Conservation (phyloP, 179 eudicot species). For the Actinidia chinensis region DNA sequence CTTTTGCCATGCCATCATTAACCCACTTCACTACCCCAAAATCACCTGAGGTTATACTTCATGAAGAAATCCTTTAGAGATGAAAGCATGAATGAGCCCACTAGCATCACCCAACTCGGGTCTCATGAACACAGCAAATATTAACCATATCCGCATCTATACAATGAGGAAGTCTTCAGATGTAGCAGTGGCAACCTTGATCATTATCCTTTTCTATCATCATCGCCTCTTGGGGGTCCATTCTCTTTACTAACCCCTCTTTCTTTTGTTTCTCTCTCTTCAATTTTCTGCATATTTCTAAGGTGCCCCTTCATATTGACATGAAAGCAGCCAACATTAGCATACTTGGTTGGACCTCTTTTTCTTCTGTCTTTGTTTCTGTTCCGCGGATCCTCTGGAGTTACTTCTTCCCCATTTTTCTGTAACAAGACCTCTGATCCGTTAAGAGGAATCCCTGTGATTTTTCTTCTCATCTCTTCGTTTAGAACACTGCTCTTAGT, state of each 20-base stretch:
- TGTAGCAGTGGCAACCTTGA: background rate
- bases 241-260: background rate
- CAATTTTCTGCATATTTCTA: background rate
- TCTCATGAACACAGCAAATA: background rate
- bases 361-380: background rate
- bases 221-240: too few relatives aligned
- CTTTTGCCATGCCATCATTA: background rate
- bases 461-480: conserved; percentile 23
- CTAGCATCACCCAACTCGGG: conserved; percentile 16
- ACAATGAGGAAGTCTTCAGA: background rate
- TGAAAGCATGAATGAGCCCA: conserved; percentile 3
- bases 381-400: background rate
- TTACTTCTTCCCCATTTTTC: background rate
- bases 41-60: background rate
- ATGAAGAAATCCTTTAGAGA: conserved; percentile 11
- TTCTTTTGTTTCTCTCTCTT: background rate
- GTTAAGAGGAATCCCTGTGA: background rate
- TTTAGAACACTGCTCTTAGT: conserved; percentile 18
- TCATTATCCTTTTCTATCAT: background rate
- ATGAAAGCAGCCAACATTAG: conserved; percentile 5
- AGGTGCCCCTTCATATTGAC: conserved; percentile 4
- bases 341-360: background rate
- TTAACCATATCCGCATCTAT: background rate
- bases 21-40: background rate
- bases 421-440: background rate